Evolutionary conservation across 164 flowering plant species (phyloP).

Genomic region (Annona squamosa): DNA sequence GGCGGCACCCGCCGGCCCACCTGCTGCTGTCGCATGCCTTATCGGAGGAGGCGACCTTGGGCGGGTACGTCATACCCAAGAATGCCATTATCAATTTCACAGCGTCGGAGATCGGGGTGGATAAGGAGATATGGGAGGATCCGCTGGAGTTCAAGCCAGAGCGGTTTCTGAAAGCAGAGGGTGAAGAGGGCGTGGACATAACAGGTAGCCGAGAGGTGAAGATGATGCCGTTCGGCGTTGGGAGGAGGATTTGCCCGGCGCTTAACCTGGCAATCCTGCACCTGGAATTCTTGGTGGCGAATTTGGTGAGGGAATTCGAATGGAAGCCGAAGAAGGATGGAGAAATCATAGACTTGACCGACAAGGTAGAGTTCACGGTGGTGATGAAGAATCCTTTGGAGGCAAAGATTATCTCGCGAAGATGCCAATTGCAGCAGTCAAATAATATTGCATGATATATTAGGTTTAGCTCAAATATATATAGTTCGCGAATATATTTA

Average conservation of each 20-base stretch:
- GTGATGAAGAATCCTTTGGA: conserved; percentile 47
- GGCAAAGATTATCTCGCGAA: conserved; percentile 13
- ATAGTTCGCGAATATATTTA: too few species aligned
- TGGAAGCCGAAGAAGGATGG: conserved; percentile 31
- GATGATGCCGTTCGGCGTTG: conserved; percentile 53
- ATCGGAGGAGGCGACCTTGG: conserved; percentile 19
- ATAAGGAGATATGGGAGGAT: conserved; percentile 18
- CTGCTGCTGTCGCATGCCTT: conserved; percentile 23
- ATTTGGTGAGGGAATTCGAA: conserved; percentile 30
- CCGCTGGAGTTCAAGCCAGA: conserved; percentile 41
- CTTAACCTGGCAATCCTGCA: conserved; percentile 20
- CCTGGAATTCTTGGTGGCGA: conserved; percentile 27
- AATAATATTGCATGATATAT: too few species aligned
- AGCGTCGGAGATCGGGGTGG: conserved; percentile 30
- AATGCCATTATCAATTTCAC: conserved; percentile 22
- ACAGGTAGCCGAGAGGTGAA: conserved; percentile 38
- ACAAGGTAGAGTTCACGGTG: conserved; percentile 32
- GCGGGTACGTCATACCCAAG: conserved; percentile 29
- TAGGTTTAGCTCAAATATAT: too few species aligned
- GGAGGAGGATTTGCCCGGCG: conserved; percentile 31
- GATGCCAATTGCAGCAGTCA: background rate
- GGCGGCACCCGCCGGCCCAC: conserved; percentile 17
- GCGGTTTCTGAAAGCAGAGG: conserved; percentile 25
- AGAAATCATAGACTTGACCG: conserved; percentile 33
- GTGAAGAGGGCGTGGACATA: conserved; percentile 17